Base-by-base conservation (phyloP, 2,329 filamentous ascomycete species). In the Arthrobotrys sphaeroides region DNA sequence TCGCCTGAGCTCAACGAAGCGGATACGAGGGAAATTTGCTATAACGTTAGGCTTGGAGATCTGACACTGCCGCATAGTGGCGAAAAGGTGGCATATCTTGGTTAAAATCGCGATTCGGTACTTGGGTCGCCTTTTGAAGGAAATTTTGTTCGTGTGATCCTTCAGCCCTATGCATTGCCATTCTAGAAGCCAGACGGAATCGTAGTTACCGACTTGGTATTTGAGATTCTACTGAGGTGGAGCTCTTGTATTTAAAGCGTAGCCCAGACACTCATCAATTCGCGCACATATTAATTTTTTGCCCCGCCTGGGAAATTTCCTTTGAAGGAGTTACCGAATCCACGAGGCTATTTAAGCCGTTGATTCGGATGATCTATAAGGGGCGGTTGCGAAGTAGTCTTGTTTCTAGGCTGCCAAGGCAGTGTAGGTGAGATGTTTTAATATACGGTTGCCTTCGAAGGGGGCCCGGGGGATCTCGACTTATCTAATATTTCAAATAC, bases 91-190 rank as follows among this genome's bases (percentile, higher is more conserved):
- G 24, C 3, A 24, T 38, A n/a, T n/a, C n/a, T n/a, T n/a, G n/a
- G n/a, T n/a, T n/a, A 24, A 28, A 31, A 12, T 38, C 51, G 51
- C 51, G 51, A 55, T 55, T 55, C 51, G 51, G 51, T 38, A 55
- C 2, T 36, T 38, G 28, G 5, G 9, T 24, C 9, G 5, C 10
- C 9, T 18, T 24, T 18, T 38, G 38, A 24, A 38, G 38, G 20
- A 7, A 38, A 53, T 33, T 9, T 28, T 38, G n/a, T 36, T 38
- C n/a, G n/a, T n/a, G n/a, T n/a, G n/a, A n/a, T n/a, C 4, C 16
- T 55, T 24, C 31, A 22, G 51, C 51, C 31, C 51, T 55, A 55
- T 55, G 31, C 51, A 55, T 55, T 18, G 51, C 51, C 51, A 9
- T 55, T 38, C 51, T 1, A 55, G 51, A 55, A 38, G 5, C 3